Evolutionary conservation across 2,329 filamentous ascomycete species (phyloP).

Genomic region (Pyrenophora graminea): DNA sequence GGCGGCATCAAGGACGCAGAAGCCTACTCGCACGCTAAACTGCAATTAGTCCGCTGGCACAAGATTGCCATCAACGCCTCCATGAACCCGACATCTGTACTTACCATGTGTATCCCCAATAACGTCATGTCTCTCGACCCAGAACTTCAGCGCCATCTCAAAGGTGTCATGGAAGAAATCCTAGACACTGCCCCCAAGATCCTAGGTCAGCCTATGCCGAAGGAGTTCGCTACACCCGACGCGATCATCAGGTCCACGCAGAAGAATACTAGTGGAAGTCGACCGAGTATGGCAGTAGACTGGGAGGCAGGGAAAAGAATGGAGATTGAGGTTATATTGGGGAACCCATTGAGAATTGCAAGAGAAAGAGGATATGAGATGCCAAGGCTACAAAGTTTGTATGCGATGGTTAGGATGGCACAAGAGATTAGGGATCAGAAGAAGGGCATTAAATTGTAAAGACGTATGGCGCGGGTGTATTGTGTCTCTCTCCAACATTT

Average conservation of each 20-base stretch:
- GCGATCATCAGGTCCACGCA: conserved; percentile 66
- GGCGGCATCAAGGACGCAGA: conserved; percentile 70
- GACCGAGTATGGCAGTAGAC: conserved; percentile 68
- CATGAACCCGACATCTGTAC: conserved; percentile 73
- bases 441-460: conserved; percentile 26
- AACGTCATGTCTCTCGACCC: conserved; percentile 67
- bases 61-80: conserved; percentile 77
- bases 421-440: conserved; percentile 58
- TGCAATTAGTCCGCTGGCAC: conserved; percentile 75
- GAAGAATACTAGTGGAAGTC: conserved; percentile 64
- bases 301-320: conserved; percentile 69
- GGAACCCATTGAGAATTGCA: conserved; percentile 70
- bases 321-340: conserved; percentile 74
- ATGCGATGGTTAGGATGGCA: conserved; percentile 67
- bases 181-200: conserved; percentile 66
- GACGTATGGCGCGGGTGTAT: neutral
- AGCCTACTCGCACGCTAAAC: conserved; percentile 65
- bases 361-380: conserved; percentile 65
- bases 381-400: conserved; percentile 68
- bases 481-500: neutral
- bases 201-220: conserved; percentile 64
- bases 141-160: conserved; percentile 65
- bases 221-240: conserved; percentile 64
- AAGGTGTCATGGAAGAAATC: conserved; percentile 72
- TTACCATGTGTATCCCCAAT: conserved; percentile 67